Evolutionary conservation across 2,329 filamentous ascomycete genomes (phyloP).

Genomic region (Talaromyces sp.): DNA sequence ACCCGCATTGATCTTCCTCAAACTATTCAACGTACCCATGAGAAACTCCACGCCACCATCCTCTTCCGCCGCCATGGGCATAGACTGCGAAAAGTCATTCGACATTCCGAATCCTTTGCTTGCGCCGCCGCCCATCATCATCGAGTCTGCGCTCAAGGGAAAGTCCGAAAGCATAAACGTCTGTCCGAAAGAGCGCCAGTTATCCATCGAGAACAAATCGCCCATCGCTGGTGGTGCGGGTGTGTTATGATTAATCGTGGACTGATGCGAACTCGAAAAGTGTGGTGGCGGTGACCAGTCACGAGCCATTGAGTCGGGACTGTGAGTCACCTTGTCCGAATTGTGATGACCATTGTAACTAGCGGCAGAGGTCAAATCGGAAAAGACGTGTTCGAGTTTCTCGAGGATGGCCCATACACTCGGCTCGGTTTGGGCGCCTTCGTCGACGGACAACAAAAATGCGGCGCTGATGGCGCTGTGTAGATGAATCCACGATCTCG

Average conservation of each 20-base stretch:
- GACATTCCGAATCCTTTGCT: neutral
- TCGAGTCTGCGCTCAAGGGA: constrained; percentile 13
- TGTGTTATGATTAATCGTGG: neutral
- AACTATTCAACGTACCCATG: constrained; percentile 45
- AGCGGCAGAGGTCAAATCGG: constrained; percentile 39
- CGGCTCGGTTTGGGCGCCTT: constrained; percentile 44
- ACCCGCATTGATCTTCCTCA: constrained; percentile 46
- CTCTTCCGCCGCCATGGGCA: constrained; percentile 29
- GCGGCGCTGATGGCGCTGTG: constrained; percentile 50
- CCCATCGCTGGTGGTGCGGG: neutral
- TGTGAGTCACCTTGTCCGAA: constrained; percentile 2
- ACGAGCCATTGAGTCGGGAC: constrained; percentile 6
- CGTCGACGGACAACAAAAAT: constrained; percentile 47
- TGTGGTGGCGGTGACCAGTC: constrained; percentile 6
- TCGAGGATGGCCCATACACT: constrained; percentile 42
- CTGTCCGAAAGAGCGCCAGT: neutral
- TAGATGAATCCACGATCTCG: constrained; percentile 49
- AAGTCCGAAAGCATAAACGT: constrained; percentile 19
- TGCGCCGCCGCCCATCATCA: constrained; percentile 21
- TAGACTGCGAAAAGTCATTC: neutral
- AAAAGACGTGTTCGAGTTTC: constrained; percentile 45
- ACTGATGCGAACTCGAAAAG: constrained; percentile 24
- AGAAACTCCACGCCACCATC: constrained; percentile 41
- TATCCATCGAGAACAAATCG: neutral
- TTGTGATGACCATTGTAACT: constrained; percentile 22